Evolutionary conservation across 208 protist species (phyloP).

Genomic region (Porcisia hertigi): DNA sequence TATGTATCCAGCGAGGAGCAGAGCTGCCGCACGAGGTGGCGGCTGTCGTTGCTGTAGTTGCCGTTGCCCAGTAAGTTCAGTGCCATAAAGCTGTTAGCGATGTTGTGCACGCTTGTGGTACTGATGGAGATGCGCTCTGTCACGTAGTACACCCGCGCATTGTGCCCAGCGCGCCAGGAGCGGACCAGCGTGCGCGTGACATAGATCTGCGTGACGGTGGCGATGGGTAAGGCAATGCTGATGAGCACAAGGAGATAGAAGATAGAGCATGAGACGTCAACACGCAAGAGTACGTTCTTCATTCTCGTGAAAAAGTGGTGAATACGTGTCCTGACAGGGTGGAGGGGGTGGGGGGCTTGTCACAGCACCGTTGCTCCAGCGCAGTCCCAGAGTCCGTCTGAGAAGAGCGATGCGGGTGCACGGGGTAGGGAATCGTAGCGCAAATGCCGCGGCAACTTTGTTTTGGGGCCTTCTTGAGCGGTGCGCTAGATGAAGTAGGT

Average conservation of each 20-base stretch:
- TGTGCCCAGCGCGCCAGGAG: neutral
- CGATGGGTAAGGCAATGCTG: neutral
- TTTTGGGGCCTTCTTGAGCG: neutral
- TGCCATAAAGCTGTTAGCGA: conserved; percentile 16
- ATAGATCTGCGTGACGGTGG: conserved; percentile 11
- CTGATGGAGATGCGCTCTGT: conserved; percentile 5
- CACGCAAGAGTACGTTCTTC: conserved; percentile 5
- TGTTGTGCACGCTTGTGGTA: neutral
- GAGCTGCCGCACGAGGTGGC: neutral
- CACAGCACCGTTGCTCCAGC: neutral
- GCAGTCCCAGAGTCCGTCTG: neutral
- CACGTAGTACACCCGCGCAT: conserved; percentile 5
- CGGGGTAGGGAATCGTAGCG: neutral
- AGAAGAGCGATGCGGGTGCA: neutral
- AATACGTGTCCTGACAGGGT: neutral
- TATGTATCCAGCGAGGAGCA: neutral
- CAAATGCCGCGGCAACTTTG: no score
- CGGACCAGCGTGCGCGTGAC: neutral
- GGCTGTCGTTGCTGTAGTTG: neutral
- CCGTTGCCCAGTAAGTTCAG: neutral
- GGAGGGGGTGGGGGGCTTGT: neutral
- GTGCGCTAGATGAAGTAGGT: neutral
- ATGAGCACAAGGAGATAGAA: conserved; percentile 5
- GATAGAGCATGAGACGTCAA: conserved; percentile 18
- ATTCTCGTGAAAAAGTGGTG: neutral